These are phyloP conservation scores for Venturia oleaginea DNA, from an alignment of 2,329 filamentous ascomycete genomes.

Conservation along the genomic window DNA sequence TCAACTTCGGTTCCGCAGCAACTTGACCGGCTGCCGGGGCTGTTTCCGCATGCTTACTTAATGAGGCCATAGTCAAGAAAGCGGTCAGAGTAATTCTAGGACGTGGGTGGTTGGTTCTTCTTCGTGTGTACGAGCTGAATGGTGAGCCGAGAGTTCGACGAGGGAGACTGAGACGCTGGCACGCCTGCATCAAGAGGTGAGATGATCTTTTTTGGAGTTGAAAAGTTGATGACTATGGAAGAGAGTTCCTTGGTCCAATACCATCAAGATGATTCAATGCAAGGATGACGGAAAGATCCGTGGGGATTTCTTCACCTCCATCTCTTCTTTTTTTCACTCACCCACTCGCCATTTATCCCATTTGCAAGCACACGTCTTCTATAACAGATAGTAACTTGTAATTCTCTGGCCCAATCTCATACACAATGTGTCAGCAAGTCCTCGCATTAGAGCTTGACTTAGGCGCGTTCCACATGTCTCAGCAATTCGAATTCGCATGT, in stretches of 20 bases:
- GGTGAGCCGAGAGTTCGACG: background rate
- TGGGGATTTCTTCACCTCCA: background rate
- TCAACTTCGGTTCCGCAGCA: constrained; percentile 16
- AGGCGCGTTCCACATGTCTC: background rate
- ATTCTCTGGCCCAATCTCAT: background rate
- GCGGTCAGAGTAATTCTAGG: background rate
- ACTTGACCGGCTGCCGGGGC: background rate
- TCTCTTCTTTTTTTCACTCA: background rate
- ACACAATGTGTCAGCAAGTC: background rate
- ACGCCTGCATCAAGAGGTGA: background rate
- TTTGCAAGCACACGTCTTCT: no score
- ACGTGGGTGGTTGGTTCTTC: background rate
- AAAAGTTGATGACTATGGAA: background rate
- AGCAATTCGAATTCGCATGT: background rate
- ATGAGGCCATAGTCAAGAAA: constrained; percentile 2
- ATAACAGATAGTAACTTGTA: background rate
- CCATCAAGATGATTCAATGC: background rate
- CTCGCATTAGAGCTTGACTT: background rate
- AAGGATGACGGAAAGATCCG: background rate
- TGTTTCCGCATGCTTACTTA: background rate
- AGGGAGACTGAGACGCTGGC: background rate
- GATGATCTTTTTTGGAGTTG: background rate
- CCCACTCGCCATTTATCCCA: background rate
- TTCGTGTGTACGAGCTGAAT: background rate
- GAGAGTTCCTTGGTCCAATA: background rate